These are phyloP conservation scores for Peterozyma xylosa DNA, from an alignment of 805 yeast species.

Conservation along the genomic window DNA sequence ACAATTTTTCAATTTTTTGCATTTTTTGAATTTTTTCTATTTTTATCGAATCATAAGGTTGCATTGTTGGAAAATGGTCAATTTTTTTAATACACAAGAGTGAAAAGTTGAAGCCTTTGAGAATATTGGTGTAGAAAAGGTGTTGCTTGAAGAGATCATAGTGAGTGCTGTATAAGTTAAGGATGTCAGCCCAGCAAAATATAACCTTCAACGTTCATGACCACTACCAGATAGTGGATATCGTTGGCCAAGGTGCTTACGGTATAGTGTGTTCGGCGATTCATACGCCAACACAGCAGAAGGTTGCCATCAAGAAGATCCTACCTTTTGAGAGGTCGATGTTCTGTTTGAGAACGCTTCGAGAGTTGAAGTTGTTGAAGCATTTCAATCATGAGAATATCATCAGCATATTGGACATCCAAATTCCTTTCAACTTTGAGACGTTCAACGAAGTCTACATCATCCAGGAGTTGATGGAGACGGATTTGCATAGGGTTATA, in stretches of 20 bases:
- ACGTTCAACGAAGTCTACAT: constrained; percentile 81
- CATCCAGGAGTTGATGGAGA: constrained; percentile 83
- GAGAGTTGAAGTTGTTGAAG: constrained; percentile 82
- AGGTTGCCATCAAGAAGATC: constrained; percentile 93
- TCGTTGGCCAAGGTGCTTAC: constrained; percentile 95
- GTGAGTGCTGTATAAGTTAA: no score
- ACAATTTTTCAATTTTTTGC: no score
- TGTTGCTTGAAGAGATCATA: no score
- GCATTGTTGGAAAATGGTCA: no score
- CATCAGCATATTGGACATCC: constrained; percentile 82
- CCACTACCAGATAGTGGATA: constrained; percentile 76
- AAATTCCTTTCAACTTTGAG: constrained; percentile 71
- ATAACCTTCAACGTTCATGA: constrained; percentile 74
- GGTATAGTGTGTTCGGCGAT: constrained; percentile 89
- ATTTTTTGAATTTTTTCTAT: no score
- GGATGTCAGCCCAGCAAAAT: constrained; percentile 5
- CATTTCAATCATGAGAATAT: constrained; percentile 94
- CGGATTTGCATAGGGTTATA: constrained; percentile 77
- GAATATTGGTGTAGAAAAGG: no score
- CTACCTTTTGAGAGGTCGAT: constrained; percentile 86
- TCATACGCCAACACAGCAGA: constrained; percentile 77
- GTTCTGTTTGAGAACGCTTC: constrained; percentile 80
- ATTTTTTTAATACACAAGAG: no score
- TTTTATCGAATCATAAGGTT: no score
- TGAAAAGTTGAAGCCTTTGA: no score